phyloP scores from a whole-genome alignment of 2,329 filamentous ascomycete species.

The Fusarium sp. region DNA sequence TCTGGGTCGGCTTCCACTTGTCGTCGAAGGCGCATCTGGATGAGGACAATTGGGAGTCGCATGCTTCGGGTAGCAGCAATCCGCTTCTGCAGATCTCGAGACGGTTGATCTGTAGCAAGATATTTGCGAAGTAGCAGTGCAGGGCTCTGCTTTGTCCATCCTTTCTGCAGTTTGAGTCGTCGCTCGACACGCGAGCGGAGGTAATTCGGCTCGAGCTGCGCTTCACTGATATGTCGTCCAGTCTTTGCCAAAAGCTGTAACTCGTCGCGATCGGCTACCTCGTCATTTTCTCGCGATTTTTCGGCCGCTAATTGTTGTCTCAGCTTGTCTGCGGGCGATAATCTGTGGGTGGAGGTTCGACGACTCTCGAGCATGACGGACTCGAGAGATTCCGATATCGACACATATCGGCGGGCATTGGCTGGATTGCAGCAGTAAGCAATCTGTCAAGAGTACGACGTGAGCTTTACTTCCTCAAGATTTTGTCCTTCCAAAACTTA shows the following conservation, averaged over 20 bases:
- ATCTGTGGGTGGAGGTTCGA: not conserved
- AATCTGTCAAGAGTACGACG: constrained; percentile 20
- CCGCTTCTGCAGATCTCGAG: constrained; percentile 25
- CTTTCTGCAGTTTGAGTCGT: constrained; percentile 33
- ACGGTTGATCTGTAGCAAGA: constrained; percentile 17
- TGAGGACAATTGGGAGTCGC: constrained; percentile 47
- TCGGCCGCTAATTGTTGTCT: constrained; percentile 22
- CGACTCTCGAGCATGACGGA: constrained; percentile 14
- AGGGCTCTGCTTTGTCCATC: constrained; percentile 41
- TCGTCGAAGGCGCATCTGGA: constrained; percentile 48
- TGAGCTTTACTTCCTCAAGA: constrained; percentile 16
- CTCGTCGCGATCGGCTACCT: not conserved
- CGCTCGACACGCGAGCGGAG: constrained; percentile 34
- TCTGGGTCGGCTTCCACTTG: constrained; percentile 29
- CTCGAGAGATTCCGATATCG: constrained; percentile 20
- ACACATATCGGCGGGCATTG: constrained; percentile 15
- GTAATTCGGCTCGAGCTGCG: not conserved
- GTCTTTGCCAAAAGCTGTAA: not conserved
- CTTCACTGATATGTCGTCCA: not conserved
- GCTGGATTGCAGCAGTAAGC: constrained; percentile 1
- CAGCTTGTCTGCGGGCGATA: not conserved
- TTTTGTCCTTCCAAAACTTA: constrained; percentile 24
- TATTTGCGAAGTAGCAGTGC: constrained; percentile 43
- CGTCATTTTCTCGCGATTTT: constrained; percentile 12
- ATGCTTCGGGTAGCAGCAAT: constrained; percentile 43